Evolutionary conservation across 208 protist genomes (phyloP).

Genomic region (Crithidia mellificae): DNA sequence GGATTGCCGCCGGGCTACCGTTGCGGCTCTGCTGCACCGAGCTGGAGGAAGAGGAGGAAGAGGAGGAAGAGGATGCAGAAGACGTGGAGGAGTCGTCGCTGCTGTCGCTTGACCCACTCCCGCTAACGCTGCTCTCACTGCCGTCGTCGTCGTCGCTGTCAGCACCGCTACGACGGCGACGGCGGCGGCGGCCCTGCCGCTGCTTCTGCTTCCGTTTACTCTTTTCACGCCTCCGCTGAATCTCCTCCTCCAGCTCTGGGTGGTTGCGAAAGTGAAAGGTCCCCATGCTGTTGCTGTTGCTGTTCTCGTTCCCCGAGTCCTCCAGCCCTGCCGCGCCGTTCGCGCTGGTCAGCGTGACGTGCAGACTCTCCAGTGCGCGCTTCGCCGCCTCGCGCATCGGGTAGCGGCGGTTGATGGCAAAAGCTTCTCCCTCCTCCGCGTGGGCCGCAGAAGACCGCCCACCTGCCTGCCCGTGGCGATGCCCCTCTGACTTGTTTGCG

Average conservation of each 20-base stretch:
- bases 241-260: conserved; percentile 31
- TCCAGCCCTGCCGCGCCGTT: conserved; percentile 16
- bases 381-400: conserved; percentile 63
- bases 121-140: conserved; percentile 3
- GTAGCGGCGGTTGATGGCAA: conserved; percentile 58
- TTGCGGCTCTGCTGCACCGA: no score
- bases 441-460: no score
- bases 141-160: background rate
- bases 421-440: conserved; percentile 8
- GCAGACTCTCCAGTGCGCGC: conserved; percentile 55
- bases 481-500: no score
- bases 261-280: conserved; percentile 47
- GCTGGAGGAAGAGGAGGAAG: no score
- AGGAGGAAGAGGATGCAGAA: no score
- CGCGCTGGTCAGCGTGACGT: conserved; percentile 35
- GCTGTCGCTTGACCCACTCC: background rate
- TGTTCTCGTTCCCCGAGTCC: conserved; percentile 8
- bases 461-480: no score
- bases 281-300: conserved; percentile 30
- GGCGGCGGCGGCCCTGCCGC: background rate
- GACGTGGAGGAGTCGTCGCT: background rate
- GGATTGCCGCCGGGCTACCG: no score
- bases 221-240: background rate
- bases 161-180: background rate
- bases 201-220: background rate